phyloP scores from a whole-genome alignment of 106 monocot species.

The Dendrobium catenatum region DNA sequence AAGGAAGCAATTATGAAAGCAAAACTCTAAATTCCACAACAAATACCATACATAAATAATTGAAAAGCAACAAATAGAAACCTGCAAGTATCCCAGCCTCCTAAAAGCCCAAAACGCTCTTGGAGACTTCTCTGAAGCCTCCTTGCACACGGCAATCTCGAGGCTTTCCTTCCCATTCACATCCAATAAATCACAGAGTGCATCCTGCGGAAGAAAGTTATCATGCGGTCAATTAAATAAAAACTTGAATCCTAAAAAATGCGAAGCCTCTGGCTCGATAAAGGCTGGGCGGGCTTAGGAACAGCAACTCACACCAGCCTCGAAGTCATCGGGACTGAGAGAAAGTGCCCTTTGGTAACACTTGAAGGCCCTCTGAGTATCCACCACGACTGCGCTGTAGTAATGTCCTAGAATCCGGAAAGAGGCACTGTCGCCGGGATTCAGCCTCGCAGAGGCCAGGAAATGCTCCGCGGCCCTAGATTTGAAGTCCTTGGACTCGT shows the following conservation, averaged over 20 bases:
- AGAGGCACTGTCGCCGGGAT: conserved; percentile 52
- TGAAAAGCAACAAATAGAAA: conserved; percentile 11
- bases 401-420: conserved; percentile 78
- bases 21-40: neutral
- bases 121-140: conserved; percentile 76
- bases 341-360: conserved; percentile 87
- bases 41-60: neutral
- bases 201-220: conserved; percentile 46
- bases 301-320: conserved; percentile 71
- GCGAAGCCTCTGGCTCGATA: neutral
- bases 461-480: conserved; percentile 64
- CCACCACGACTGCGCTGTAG: conserved; percentile 36
- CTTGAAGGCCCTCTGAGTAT: conserved; percentile 69
- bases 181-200: conserved; percentile 82
- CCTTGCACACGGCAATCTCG: conserved; percentile 67
- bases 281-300: neutral
- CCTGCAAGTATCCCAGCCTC: conserved; percentile 86
- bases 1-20: neutral
- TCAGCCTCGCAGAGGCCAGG: conserved; percentile 68
- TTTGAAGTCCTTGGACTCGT: conserved; percentile 32
- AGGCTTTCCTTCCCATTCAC: conserved; percentile 76
- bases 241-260: neutral
- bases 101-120: conserved; percentile 94
- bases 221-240: neutral
- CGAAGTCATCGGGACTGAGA: conserved; percentile 57